These are phyloP conservation scores for Phialemoniopsis sp. DNA, from an alignment of 2,329 filamentous ascomycete species.

Conservation along the genomic window DNA sequence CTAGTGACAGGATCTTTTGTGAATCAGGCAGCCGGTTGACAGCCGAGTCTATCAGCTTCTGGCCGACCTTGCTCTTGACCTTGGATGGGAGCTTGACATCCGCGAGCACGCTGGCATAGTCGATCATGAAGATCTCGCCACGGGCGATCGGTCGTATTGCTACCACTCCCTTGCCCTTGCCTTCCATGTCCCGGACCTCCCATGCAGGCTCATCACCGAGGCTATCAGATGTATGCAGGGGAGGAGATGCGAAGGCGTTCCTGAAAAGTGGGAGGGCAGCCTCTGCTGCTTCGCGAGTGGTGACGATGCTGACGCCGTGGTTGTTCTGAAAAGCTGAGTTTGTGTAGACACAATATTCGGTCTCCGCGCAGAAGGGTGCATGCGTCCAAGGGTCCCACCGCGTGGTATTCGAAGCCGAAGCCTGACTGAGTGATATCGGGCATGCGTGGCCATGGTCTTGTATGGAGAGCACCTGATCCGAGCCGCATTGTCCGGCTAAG, in stretches of 20 bases:
- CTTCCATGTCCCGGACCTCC: conserved; percentile 19
- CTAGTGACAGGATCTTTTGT: conserved; percentile 18
- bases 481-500: no score
- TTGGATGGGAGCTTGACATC: conserved; percentile 21
- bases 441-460: no score
- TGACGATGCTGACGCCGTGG: conserved; percentile 11
- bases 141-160: conserved; percentile 20
- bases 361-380: conserved; percentile 14
- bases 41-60: conserved; percentile 20
- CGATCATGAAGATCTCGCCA: conserved; percentile 22
- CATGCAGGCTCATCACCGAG: conserved; percentile 11
- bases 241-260: conserved; percentile 2
- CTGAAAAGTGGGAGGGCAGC: not conserved
- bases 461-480: no score
- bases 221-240: conserved; percentile 1
- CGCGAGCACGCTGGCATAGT: conserved; percentile 23
- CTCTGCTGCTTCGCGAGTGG: conserved; percentile 20
- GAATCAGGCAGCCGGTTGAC: conserved; percentile 20
- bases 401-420: not conserved
- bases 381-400: conserved; percentile 19
- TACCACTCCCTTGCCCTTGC: conserved; percentile 24
- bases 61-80: conserved; percentile 20
- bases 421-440: not conserved
- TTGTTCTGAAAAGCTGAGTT: conserved; percentile 9
- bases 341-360: conserved; percentile 18